Evolutionary conservation across 2,329 filamentous ascomycete genomes (phyloP).

Genomic region (Claviceps sp.): DNA sequence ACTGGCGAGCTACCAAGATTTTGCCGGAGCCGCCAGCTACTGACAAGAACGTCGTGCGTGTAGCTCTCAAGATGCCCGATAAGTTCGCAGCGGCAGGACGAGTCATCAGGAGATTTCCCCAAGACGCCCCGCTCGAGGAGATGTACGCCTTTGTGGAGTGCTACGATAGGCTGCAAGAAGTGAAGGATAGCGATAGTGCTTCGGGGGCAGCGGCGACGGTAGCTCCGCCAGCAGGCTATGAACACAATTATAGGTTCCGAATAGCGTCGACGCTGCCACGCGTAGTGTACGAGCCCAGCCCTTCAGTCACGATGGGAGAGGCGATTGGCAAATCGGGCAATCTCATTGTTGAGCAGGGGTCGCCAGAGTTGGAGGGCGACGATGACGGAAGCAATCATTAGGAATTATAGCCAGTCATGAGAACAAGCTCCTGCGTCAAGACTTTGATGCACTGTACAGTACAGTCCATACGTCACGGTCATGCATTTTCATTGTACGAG

Average conservation of each 20-base stretch:
- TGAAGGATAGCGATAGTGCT: conserved; percentile 27
- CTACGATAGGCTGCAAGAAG: conserved; percentile 50
- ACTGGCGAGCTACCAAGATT: conserved; percentile 62
- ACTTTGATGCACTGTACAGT: not conserved
- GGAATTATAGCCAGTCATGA: conserved; percentile 12
- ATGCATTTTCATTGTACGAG: too few relatives aligned
- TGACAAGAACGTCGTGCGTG: conserved; percentile 57
- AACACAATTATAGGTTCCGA: conserved; percentile 73
- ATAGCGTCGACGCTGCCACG: conserved; percentile 79
- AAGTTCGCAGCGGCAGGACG: conserved; percentile 47
- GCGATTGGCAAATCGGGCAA: conserved; percentile 74
- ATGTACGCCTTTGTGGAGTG: conserved; percentile 96
- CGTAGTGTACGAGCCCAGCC: conserved; percentile 60
- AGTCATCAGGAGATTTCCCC: conserved; percentile 61
- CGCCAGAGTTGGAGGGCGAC: conserved; percentile 22
- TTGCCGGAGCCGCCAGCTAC: conserved; percentile 50
- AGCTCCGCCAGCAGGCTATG: conserved; percentile 32
- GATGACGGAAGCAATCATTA: conserved; percentile 14
- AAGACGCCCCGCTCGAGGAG: conserved; percentile 65
- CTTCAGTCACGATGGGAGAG: conserved; percentile 51
- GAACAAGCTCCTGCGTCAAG: not conserved
- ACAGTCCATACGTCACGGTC: not conserved
- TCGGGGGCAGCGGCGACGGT: not conserved
- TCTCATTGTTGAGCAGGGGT: conserved; percentile 64
- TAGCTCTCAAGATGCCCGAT: conserved; percentile 51